These are phyloP conservation scores for Solanum pennellii DNA, from an alignment of 257 asterid species.

Conservation along the genomic window DNA sequence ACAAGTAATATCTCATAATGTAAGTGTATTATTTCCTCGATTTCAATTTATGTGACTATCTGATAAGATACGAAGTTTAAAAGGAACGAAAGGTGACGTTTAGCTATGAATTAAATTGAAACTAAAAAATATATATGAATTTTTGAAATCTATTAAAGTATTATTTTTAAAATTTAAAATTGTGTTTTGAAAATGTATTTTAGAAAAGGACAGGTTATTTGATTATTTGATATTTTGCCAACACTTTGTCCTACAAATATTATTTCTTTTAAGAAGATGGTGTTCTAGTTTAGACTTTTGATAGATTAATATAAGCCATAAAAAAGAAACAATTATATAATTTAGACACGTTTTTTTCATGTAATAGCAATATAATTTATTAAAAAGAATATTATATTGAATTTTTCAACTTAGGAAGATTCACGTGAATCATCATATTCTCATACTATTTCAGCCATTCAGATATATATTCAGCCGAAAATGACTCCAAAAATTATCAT, in stretches of 20 bases:
- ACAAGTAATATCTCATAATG: neutral
- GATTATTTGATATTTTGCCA: neutral
- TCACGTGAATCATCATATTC: neutral
- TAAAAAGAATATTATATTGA: neutral
- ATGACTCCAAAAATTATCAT: neutral
- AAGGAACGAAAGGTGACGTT: neutral
- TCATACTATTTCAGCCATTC: neutral
- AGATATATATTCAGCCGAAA: neutral
- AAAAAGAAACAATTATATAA: neutral
- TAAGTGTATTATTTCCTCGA: accelerated
- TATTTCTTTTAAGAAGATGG: neutral
- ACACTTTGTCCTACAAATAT: neutral
- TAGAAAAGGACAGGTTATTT: too few species aligned
- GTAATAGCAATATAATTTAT: neutral
- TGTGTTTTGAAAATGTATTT: too few species aligned
- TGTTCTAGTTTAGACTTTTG: neutral
- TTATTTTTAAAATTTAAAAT: too few species aligned
- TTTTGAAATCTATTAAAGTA: neutral
- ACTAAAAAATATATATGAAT: too few species aligned
- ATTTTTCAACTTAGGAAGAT: neutral
- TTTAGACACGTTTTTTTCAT: neutral
- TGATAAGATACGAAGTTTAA: neutral
- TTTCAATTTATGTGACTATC: neutral
- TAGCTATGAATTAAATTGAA: neutral
- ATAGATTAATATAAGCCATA: neutral